A percentile compares a stretch with the other conserved stretches of the same genome.
phyloP scores from a whole-genome alignment of 2,329 filamentous ascomycete species.

The Hymenoscyphus fraxineus region DNA sequence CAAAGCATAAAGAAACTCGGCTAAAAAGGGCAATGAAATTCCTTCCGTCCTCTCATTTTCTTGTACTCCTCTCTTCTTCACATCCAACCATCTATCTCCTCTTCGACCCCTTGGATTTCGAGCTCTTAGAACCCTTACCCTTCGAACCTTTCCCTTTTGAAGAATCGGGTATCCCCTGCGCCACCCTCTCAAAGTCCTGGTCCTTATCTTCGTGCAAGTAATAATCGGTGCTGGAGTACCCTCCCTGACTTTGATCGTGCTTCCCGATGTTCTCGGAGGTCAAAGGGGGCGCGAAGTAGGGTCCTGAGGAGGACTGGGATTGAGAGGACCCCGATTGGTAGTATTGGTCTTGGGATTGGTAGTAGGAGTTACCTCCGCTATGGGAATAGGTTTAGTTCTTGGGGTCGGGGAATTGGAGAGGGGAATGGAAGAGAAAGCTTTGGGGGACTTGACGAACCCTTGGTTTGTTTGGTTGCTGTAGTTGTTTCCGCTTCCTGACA shows the following conservation, averaged over 20 bases:
- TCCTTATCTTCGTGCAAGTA: background rate
- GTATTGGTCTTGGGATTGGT: background rate
- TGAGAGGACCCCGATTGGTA: background rate
- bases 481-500: background rate
- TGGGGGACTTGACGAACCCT: background rate
- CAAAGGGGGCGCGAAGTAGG: background rate
- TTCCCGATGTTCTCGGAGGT: background rate
- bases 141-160: background rate
- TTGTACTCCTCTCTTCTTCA: background rate
- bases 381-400: background rate
- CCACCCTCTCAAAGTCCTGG: background rate
- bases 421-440: background rate
- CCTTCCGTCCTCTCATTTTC: background rate
- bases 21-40: no score
- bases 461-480: background rate
- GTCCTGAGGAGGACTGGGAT: background rate
- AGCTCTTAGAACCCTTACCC: background rate
- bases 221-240: background rate
- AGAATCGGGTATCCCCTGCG: background rate
- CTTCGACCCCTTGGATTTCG: background rate
- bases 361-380: background rate
- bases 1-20: no score
- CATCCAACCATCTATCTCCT: background rate
- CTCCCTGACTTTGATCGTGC: background rate
- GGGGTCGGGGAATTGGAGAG: background rate